phyloP scores from a whole-genome alignment of 139 green algal species.

The Coelastrella sp. region DNA sequence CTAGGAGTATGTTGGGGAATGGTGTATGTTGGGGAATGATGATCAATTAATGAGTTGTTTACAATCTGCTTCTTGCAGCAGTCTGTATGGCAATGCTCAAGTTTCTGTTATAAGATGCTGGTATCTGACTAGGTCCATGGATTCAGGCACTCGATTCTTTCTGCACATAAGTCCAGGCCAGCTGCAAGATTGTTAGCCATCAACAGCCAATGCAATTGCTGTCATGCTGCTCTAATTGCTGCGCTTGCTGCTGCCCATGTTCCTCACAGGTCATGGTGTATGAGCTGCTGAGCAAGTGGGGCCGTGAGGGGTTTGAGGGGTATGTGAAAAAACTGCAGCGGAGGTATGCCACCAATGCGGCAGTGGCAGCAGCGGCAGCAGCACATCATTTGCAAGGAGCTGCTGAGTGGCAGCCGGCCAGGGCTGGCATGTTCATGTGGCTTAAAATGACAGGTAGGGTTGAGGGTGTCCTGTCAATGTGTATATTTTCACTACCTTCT shows the following conservation, averaged over 20 bases:
- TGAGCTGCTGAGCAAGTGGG: conserved; percentile 27
- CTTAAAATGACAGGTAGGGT: conserved; percentile 34
- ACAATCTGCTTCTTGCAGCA: too few relatives aligned
- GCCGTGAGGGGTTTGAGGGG: conserved; percentile 9
- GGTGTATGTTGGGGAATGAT: too few relatives aligned
- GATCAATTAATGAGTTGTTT: too few relatives aligned
- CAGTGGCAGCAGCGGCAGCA: conserved; percentile 34
- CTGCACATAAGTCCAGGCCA: background rate
- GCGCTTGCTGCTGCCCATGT: background rate
- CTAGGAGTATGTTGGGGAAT: background rate
- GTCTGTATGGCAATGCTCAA: too few relatives aligned
- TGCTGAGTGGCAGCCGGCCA: conserved; percentile 23
- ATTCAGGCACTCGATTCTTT: background rate
- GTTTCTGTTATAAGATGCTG: background rate
- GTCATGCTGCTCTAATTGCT: background rate
- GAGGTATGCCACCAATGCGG: background rate
- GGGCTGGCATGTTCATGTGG: conserved; percentile 45
- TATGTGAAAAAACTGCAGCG: conserved; percentile 35
- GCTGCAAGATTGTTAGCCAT: background rate
- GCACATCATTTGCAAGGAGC: conserved; percentile 6
- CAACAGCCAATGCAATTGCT: background rate
- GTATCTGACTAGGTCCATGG: background rate
- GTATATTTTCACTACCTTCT: background rate
- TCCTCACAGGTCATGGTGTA: conserved; percentile 37
- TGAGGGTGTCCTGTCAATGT: background rate